phyloP scores from a whole-genome alignment of 2,329 filamentous ascomycete genomes.

The Colletotrichum viniferum region DNA sequence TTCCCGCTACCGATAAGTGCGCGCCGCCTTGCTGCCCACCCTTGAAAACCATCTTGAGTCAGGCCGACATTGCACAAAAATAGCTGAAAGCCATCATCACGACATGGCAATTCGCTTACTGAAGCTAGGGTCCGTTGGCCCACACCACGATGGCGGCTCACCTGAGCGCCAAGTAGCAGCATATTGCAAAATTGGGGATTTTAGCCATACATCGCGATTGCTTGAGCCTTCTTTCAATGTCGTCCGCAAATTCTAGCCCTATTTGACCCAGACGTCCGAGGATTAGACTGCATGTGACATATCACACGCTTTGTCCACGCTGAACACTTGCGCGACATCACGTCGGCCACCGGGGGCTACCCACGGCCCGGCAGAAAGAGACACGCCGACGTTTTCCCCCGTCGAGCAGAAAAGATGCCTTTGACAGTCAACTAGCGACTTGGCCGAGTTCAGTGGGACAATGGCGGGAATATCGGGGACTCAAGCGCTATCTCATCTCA shows the following conservation, averaged over 20 bases:
- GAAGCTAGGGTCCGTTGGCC: neutral
- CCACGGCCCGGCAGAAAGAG: neutral
- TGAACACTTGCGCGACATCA: neutral
- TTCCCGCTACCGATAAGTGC: fast-evolving
- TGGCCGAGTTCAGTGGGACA: fast-evolving
- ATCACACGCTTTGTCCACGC: neutral
- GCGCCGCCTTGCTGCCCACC: neutral
- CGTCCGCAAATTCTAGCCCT: neutral
- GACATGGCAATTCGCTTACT: neutral
- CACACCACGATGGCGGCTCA: neutral
- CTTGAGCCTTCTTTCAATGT: neutral
- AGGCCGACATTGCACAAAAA: neutral
- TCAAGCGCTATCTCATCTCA: neutral
- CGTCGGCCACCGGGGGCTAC: neutral
- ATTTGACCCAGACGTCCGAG: neutral
- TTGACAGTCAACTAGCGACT: neutral
- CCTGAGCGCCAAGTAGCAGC: neutral
- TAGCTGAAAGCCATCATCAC: neutral
- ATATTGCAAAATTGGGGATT: neutral
- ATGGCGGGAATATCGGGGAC: neutral
- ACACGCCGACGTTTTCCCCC: neutral
- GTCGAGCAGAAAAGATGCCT: neutral
- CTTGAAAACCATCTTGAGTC: neutral
- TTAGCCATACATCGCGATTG: neutral
- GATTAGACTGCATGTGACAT: neutral